Conservation (phyloP, 371 early-diverging fungal genomes). For the Haplosporangium sp. region DNA sequence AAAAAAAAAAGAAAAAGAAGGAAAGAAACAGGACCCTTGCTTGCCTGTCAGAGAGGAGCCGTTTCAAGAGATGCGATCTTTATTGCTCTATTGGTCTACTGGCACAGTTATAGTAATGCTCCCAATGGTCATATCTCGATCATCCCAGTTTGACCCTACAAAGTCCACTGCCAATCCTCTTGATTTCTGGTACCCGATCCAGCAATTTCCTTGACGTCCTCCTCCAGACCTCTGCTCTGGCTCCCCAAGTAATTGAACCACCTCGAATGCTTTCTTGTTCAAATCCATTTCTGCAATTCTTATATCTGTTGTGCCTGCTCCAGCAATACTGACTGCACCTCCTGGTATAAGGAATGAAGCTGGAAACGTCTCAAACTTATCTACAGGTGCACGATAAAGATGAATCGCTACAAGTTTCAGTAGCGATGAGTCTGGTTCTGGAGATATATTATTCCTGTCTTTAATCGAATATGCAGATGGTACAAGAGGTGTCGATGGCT, state of each 20-base stretch:
- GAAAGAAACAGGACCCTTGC: too few relatives aligned
- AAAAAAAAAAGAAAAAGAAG: too few relatives aligned
- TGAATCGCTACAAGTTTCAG: slow-evolving; percentile 36
- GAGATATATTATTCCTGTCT: not conserved
- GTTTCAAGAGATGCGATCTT: too few relatives aligned
- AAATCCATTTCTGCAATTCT: slow-evolving; percentile 15
- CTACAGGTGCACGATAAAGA: slow-evolving; percentile 27
- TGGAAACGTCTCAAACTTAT: slow-evolving; percentile 43
- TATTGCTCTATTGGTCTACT: not conserved
- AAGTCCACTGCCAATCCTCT: slow-evolving; percentile 24
- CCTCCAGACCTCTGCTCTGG: slow-evolving; percentile 48
- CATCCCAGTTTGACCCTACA: slow-evolving; percentile 27
- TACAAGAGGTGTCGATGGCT: slow-evolving; percentile 16
- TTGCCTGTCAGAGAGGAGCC: too few relatives aligned
- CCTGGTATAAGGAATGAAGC: slow-evolving; percentile 11
- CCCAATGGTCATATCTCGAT: slow-evolving; percentile 20
- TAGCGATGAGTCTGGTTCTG: slow-evolving; percentile 8
- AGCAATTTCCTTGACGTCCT: slow-evolving; percentile 37
- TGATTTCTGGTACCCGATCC: slow-evolving; percentile 38
- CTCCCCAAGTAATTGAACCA: slow-evolving; percentile 31
- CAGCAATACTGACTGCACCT: not conserved
- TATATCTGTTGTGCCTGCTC: too few relatives aligned
- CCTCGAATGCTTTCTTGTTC: slow-evolving; percentile 30
- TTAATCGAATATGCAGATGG: slow-evolving; percentile 4
- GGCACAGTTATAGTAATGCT: slow-evolving; percentile 13